Base-by-base conservation (phyloP, 192 early-diverging fungal genomes). In the Pilobolus umbonatus region DNA sequence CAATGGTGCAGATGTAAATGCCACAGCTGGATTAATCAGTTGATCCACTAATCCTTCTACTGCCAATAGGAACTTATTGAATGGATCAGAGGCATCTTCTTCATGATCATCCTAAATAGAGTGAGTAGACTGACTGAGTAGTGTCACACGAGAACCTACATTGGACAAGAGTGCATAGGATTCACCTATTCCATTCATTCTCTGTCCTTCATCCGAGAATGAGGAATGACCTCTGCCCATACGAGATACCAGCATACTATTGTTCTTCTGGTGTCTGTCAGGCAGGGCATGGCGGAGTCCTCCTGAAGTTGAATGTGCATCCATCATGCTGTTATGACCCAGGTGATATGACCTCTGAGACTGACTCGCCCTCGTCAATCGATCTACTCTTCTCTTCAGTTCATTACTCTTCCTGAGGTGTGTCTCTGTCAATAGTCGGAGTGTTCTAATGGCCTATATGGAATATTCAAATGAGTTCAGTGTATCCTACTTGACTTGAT, bases 1-100 rank as follows among this genome's bases (percentile, higher is more conserved):
- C 15, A 85, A 46, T 5, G 84, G 84, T 2, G 76, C 78, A 0
- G 82, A 73, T 9, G 84, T 76, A 47, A 86, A 83, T 12, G 84
- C 84, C 9, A 86, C 82, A n/a, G 52, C 52, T 14, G 84, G 80
- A 43, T 82, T 78, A 0, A 84, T 84, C 22, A 87, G 73, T 60
- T 88, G 86, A n/a, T 82, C 75, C 0, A 92, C 81, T 17, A 92
- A 53, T 34, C 74, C 80, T 57, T 90, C 86, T 5, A 92, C 85
- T 7, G 75, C 84, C 32, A 88, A 80, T 80, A 85, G 87, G 49
- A 92, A 92, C 53, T 84, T 87, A 62, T 89, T 85, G 64, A 92
- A 92, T 15, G 89, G 89, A 74, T 89, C 89, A n/a, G 83, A 71
- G 28, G 83, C 81, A 22, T 86, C 83, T 39, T 80, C 48, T 10